phyloP scores from a whole-genome alignment of 176 grass and related monocot genomes.

The Triticum aestivum region IWGSC_CS_RefSeq_v2.1 NC_057805.1:112997061-112997560 shows the following conservation, averaged over 20 bases:
- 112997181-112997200: neutral
- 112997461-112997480: neutral
- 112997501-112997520: neutral
- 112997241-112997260: neutral
- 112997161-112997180: neutral
- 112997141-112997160: neutral
- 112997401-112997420: conserved; percentile 11
- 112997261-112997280: neutral
- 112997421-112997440: neutral
- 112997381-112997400: neutral
- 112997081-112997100: neutral
- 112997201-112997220: neutral
- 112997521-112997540: neutral
- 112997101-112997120: neutral
- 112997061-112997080: neutral
- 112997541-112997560: neutral
- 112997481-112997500: neutral
- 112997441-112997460: neutral
- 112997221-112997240: neutral
- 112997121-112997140: neutral
- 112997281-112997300: neutral
- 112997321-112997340: neutral
- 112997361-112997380: neutral
- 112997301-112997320: neutral
- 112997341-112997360: neutral